These are phyloP conservation scores for Halophytophthora polymorphica DNA, from an alignment of 352 stramenopile species.

Conservation along the genomic window DNA sequence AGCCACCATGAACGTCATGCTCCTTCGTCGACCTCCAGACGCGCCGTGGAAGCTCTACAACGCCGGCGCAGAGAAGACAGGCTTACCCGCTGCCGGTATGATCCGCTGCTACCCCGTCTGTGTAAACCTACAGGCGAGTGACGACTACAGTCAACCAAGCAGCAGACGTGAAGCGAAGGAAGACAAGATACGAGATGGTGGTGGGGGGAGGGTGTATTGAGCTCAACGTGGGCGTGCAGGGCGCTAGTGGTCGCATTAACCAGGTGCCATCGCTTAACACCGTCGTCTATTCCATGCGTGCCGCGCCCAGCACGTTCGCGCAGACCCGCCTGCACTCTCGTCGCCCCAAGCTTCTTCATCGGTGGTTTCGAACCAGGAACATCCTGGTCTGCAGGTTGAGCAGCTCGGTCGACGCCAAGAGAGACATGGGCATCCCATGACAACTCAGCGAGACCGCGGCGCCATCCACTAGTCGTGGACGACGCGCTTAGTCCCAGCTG, in stretches of 20 bases:
- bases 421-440: too few relatives aligned
- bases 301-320: slow-evolving; percentile 16
- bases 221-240: slow-evolving; percentile 8
- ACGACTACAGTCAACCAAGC: too few relatives aligned
- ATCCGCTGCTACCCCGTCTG: too few relatives aligned
- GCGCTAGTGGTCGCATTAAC: slow-evolving; percentile 84
- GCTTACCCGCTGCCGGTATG: too few relatives aligned
- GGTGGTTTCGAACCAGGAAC: slow-evolving; percentile 32
- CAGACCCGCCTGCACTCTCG: slow-evolving; percentile 6
- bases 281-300: slow-evolving; percentile 92
- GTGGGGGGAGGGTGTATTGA: slow-evolving; percentile 23
- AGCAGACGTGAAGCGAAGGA: too few relatives aligned
- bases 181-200: background rate
- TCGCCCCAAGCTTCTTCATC: slow-evolving; percentile 16
- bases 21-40: too few relatives aligned
- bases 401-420: slow-evolving; percentile 1
- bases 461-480: background rate
- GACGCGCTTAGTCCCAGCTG: slow-evolving; percentile 79
- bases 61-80: too few relatives aligned
- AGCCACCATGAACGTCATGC: too few relatives aligned
- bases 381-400: slow-evolving; percentile 10
- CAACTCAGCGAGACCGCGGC: slow-evolving; percentile 9
- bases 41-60: too few relatives aligned
- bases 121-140: too few relatives aligned
- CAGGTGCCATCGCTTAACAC: slow-evolving; percentile 91